These are phyloP conservation scores for Agastache rugosa DNA, from an alignment of 257 asterid species.

Conservation along the genomic window DNA sequence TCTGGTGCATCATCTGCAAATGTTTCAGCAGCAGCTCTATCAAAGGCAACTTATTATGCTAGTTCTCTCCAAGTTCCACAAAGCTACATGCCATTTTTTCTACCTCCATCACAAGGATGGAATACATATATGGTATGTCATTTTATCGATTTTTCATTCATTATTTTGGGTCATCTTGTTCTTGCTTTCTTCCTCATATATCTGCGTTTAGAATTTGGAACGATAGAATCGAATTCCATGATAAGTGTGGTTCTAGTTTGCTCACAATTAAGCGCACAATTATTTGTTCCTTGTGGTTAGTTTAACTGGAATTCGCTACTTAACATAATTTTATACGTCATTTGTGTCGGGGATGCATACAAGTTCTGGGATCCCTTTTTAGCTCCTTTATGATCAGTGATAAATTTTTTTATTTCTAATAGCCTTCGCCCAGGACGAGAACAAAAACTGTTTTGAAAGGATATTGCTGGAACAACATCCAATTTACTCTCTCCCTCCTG, in stretches of 20 bases:
- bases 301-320: no score
- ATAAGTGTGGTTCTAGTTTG: neutral
- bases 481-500: no score
- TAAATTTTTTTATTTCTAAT: no score
- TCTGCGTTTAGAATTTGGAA: conserved; percentile 10
- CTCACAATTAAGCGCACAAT: neutral
- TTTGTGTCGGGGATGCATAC: no score
- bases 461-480: no score
- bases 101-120: conserved; percentile 69
- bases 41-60: conserved; percentile 50
- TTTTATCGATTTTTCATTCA: neutral
- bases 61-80: conserved; percentile 58
- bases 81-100: conserved; percentile 55
- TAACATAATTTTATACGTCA: no score
- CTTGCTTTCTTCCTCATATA: neutral
- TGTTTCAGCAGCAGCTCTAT: conserved; percentile 46
- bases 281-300: neutral
- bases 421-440: no score
- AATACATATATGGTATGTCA: conserved; percentile 60
- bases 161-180: conserved; percentile 2
- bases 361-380: no score
- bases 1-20: conserved; percentile 43
- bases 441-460: no score
- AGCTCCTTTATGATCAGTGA: no score
- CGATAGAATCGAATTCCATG: neutral